Evolutionary conservation across 768 basidiomycete species (phyloP), one percentile per base, ranked within the genome.

Genomic region (Termitomyces sp.): DNA sequence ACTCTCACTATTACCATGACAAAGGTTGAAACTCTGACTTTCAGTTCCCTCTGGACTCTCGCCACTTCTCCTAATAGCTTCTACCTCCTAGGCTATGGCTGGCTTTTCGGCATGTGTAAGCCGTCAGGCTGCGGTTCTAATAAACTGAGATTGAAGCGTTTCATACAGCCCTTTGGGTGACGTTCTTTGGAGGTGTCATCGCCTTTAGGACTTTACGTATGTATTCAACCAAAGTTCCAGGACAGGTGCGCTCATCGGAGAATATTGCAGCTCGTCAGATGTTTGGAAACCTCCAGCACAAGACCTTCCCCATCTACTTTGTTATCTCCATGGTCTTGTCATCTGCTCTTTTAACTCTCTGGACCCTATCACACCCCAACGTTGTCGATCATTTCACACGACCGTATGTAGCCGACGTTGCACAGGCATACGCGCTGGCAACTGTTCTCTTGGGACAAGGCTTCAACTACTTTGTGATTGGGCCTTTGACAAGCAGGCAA

Each of bases 231-330:
- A 21, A n/a, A 37, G 5, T 25, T 17, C 12, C 21, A 25, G 42
- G 23, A 19, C 9, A 53, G 42, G 39, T 25, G 34, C 37, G 21
- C 21, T 56, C 41, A 51, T 58, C 12, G 47, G 27, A 37, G 30
- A 35, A 43, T 46, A 34, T 14, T 34, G n/a, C 55, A 87, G 84
- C 89, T 17, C 81, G 88, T 46, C 80, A 84, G 48, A 84, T 88
- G 57, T 93, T 93, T 58, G 81, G 85, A 10, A 73, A 78, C 41
- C 78, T 94, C 34, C 91, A 93, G 65, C 83, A 89, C 65, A 81
- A 79, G 63, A 82, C 79, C 0, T 89, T 89, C 71, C 88, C 91
- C 1, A 68, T 88, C 59, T 92, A 89, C 71, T 93, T 93, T 63
- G 66, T 77, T 17, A 66, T 81, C 41, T 85, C 84, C 12, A 79